phyloP scores from a whole-genome alignment of 768 basidiomycete species.

The Calvatia gigantea region DNA sequence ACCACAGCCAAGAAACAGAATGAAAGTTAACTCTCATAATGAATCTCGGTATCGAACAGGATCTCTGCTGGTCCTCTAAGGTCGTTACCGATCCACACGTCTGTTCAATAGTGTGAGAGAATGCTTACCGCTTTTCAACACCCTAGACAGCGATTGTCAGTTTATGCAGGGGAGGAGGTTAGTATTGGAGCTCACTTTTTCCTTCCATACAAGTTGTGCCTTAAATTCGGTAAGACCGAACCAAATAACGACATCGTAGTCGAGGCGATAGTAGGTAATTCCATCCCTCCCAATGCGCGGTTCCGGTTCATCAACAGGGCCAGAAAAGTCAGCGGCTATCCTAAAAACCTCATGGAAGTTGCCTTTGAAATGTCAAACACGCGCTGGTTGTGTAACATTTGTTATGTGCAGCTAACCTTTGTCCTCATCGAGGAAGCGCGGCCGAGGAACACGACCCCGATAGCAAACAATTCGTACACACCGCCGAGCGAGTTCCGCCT shows the following conservation, averaged over 20 bases:
- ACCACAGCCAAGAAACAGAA: no score
- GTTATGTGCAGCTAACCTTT: slow-evolving; percentile 10
- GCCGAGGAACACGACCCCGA: slow-evolving; percentile 14
- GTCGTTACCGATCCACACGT: no score
- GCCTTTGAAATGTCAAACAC: neutral
- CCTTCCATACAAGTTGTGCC: slow-evolving; percentile 16
- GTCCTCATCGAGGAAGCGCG: slow-evolving; percentile 21
- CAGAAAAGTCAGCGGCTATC: slow-evolving; percentile 4
- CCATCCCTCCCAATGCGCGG: neutral
- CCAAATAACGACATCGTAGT: slow-evolving; percentile 16
- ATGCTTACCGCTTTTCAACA: slow-evolving; percentile 18
- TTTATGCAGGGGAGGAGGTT: neutral
- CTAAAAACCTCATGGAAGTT: slow-evolving; percentile 13
- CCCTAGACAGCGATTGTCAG: slow-evolving; percentile 10
- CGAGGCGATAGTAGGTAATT: slow-evolving; percentile 14
- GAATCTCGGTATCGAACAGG: no score
- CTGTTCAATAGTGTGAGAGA: neutral
- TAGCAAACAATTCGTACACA: slow-evolving; percentile 19
- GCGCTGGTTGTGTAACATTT: slow-evolving; percentile 12
- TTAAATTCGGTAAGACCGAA: slow-evolving; percentile 18
- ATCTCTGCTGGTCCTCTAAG: neutral
- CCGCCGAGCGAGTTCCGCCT: slow-evolving; percentile 4
- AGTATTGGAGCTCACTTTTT: slow-evolving; percentile 11
- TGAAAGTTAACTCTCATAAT: no score
- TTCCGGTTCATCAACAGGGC: slow-evolving; percentile 4